Base-by-base conservation (phyloP, 2,329 filamentous ascomycete species). In the Coniochaeta hoffmannii region DNA sequence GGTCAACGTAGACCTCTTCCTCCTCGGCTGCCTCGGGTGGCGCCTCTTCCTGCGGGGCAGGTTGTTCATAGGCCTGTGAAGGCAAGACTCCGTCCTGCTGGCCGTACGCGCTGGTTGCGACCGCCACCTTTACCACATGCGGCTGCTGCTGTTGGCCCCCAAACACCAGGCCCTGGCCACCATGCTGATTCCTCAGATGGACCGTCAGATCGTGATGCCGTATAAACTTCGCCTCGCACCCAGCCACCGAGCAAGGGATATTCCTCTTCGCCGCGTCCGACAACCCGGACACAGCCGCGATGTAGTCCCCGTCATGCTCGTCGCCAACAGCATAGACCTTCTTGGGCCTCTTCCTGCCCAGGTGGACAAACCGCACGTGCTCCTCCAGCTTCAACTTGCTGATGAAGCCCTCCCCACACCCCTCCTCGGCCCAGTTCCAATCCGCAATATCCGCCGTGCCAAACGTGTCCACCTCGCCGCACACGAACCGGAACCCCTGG, bases 311-410 rank as follows among this genome's bases (percentile, higher is more conserved):
- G 1, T 61, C 55, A 10, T 62, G 36, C 41, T 15, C 51, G 53
- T 57, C 30, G 55, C 55, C 12, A 53, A 49, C 32, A 52, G 44
- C 19, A 34, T 62, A 60, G 19, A 60, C 46, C 53, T 64, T 66
- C 4, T 58, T 56, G 9, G 77, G 76, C 12, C 80, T 75, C 55
- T 75, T 71, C 15, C 71, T 65, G n/a, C 85, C 83, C 26, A 96
- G 75, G 68, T 97, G 93, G 22, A 89, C 81, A 50, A 87, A 90
- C 19, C 89, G 85, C 46, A 97, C 79, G 66, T 97, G 93, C 61
- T 94, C 88, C 68, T 93, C 88, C 0, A 97, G 78, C 30, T 84
- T 85, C 17, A 83, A 80, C 69, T 95, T 96, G 58, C 87, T 88
- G 57, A 82, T 81, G 65, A 95, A 94, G 34, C 80, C 80, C 58